These are phyloP conservation scores for Zasmidium angulare DNA, from an alignment of 2,329 filamentous ascomycete genomes.

Conservation along the genomic window DNA sequence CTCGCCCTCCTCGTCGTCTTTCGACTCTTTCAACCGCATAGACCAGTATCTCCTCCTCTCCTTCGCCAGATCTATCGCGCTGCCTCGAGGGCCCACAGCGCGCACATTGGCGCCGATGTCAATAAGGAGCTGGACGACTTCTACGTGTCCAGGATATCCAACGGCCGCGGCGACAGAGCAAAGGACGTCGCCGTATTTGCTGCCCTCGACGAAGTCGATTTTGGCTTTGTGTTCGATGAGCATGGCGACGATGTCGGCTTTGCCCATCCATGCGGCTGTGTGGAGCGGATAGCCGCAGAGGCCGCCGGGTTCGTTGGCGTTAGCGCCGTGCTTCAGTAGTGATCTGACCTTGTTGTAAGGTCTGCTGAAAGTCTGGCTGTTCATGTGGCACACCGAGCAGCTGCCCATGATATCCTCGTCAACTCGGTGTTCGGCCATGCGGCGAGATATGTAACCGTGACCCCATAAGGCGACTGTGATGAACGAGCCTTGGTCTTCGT, in stretches of 20 bases:
- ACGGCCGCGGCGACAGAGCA: conserved; percentile 27
- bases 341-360: conserved; percentile 23
- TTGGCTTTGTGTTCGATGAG: conserved; percentile 29
- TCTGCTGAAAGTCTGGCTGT: conserved; percentile 14
- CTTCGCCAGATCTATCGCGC: conserved; percentile 9
- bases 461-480: conserved; percentile 21
- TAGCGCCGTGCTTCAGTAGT: conserved; percentile 29
- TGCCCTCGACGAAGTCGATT: conserved; percentile 18
- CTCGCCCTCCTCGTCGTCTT: not conserved
- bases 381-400: conserved; percentile 20
- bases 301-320: conserved; percentile 22
- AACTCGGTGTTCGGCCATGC: conserved; percentile 19
- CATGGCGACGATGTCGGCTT: conserved; percentile 22
- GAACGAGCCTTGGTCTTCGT: conserved; percentile 13
- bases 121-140: conserved; percentile 10
- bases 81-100: conserved; percentile 16
- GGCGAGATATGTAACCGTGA: conserved; percentile 14
- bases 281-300: conserved; percentile 23
- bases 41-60: not conserved
- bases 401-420: conserved; percentile 20
- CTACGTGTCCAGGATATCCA: conserved; percentile 38
- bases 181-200: conserved; percentile 29
- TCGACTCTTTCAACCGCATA: not conserved
- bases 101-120: conserved; percentile 29
- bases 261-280: conserved; percentile 26